Conservation (phyloP, 495 filamentous ascomycete genomes). For the Penicillium tannophilum region DNA sequence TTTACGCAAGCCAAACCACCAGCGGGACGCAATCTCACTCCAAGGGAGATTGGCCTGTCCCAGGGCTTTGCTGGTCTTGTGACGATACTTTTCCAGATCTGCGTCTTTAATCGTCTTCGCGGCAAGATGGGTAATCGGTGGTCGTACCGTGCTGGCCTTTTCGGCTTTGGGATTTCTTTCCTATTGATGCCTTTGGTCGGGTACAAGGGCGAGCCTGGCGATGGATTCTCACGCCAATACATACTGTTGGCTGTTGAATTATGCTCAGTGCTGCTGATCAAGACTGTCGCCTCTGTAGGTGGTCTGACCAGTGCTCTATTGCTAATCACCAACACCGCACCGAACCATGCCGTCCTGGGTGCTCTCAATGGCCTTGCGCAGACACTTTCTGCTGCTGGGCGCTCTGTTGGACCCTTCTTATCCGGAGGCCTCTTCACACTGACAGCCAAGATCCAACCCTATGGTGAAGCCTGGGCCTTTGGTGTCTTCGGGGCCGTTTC, state of each 20-base stretch:
- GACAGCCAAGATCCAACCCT: constrained; percentile 65
- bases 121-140: constrained; percentile 81
- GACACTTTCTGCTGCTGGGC: constrained; percentile 86
- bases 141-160: constrained; percentile 76
- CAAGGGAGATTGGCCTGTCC: constrained; percentile 81
- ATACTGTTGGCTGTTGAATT: constrained; percentile 71
- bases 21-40: constrained; percentile 71
- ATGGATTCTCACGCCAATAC: constrained; percentile 54
- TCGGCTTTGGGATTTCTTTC: constrained; percentile 83
- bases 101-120: constrained; percentile 76
- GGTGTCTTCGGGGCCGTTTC: constrained; percentile 79
- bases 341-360: constrained; percentile 81
- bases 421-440: constrained; percentile 82
- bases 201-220: constrained; percentile 59
- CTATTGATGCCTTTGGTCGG: constrained; percentile 87
- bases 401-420: constrained; percentile 85
- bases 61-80: constrained; percentile 81
- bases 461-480: constrained; percentile 85
- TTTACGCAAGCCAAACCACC: constrained; percentile 77
- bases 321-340: constrained; percentile 90
- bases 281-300: constrained; percentile 85
- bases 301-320: constrained; percentile 88
- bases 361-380: constrained; percentile 93
- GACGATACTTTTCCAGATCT: constrained; percentile 87
- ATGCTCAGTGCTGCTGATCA: constrained; percentile 76